Evolutionary conservation across 2,329 filamentous ascomycete species (phyloP), one percentile per base, ranked within the genome.

Genomic region (Mycosphaerelloides madeirae): DNA sequence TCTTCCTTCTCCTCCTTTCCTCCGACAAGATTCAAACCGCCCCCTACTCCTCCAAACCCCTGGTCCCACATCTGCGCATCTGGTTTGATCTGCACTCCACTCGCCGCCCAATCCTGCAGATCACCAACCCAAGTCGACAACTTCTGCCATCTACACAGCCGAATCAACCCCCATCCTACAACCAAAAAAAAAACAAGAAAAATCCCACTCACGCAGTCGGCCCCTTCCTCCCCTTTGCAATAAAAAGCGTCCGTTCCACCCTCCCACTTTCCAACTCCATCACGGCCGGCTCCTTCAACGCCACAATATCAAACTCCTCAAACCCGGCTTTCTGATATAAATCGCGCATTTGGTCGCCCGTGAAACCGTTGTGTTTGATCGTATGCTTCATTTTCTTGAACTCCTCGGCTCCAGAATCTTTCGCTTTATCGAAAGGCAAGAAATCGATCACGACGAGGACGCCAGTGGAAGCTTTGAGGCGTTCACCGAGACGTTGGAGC

Each of bases 301-400:
- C 54, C 19, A 56, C 48, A 34, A 59, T 63, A 3, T 54, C 58
- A 32, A 66, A 64, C 14, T 61, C 59, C 14, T 52, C 55, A 19
- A 56, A 52, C 1, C 62, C 62, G 6, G 57, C 60, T 3, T 44
- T 46, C 11, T 41, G 33, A 39, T 59, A 65, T 16, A 65, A 38
- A 15, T 48, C 44, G 38, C 47, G 29, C 55, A 65, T 57, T 12
- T 55, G 43, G 6, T 47, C 41, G 3, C 49, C 36, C 3, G 38
- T 54, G 43, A 66, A 65, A 25, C 63, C 63, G 37, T 60, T 49
- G 19, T 63, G 59, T 44, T 64, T 61, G 50, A 64, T 64, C 5
- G 62, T 65, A 15, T 57, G 54, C 28, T 49, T 29, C 56, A 61
- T 61, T 3, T 57, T 50, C 13, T 48, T 43, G n/a, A 50, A 49